Conservation (phyloP, 495 filamentous ascomycete genomes). For the Xylaria castorea region DNA sequence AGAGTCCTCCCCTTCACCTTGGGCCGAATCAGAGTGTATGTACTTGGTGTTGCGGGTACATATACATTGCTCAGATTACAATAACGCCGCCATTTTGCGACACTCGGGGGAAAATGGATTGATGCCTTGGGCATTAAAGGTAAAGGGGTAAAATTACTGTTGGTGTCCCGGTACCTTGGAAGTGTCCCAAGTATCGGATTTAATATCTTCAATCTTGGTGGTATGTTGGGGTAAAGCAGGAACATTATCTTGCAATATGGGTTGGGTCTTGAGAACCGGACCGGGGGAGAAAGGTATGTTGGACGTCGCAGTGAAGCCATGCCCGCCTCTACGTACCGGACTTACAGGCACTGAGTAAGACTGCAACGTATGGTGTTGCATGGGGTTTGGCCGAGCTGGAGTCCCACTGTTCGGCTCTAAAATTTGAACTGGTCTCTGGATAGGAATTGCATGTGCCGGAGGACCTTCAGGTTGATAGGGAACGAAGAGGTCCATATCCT, state of each 20-base stretch:
- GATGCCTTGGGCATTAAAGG: background rate
- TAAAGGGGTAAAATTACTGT: conserved; percentile 1
- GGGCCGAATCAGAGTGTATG: background rate
- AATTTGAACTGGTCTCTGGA: conserved; percentile 44
- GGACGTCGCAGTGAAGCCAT: conserved; percentile 44
- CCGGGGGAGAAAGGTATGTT: conserved; percentile 44
- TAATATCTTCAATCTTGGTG: conserved; percentile 26
- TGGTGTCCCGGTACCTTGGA: conserved; percentile 39
- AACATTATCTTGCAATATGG: conserved; percentile 25
- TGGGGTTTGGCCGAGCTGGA: conserved; percentile 12
- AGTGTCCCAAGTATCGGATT: conserved; percentile 36
- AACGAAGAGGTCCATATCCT: conserved; percentile 36
- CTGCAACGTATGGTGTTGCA: conserved; percentile 1
- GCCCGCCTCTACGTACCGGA: conserved; percentile 38
- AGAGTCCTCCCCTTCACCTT: background rate
- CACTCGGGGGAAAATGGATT: background rate
- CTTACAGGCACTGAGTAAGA: conserved; percentile 34
- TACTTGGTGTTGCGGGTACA: background rate
- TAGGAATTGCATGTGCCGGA: conserved; percentile 26
- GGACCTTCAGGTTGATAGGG: conserved; percentile 51
- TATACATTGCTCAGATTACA: background rate
- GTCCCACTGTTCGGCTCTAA: conserved; percentile 42
- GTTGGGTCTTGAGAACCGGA: conserved; percentile 21
- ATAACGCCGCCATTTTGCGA: background rate
- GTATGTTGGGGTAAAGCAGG: conserved; percentile 22